Base-by-base conservation (phyloP, 352 stramenopile genomes). In the Globisporangium takayamanum region DNA sequence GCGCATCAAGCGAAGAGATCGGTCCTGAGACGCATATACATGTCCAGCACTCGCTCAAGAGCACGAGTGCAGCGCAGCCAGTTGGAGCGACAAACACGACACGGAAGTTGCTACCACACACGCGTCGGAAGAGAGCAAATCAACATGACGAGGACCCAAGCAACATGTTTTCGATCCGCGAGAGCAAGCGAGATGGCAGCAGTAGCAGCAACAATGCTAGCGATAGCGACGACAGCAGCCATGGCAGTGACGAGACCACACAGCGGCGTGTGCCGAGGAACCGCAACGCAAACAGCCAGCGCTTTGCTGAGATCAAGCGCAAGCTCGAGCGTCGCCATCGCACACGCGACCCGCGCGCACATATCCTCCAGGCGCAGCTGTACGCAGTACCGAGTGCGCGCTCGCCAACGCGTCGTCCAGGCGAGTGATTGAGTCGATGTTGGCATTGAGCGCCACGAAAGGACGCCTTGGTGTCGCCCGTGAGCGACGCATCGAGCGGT, bases 291-390 rank as follows among this genome's bases (percentile, higher is more conserved):
- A 83, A 83, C 58, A 67, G 69, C 18, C 42, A 69, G 50, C 72
- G 72, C 6, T 80, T 83, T 16, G 67, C 67, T 2, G 59, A 69
- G 44, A 68, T 80, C 26, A 83, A 72, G 44, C 69, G 64, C 5
- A 59, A 74, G 30, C 60, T 83, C 15, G 67, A 78, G 11, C 44
- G 41, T n/a, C 41, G 42, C 57, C 26, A 70, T 5, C 42, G 53
- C 2, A 39, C 73, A 2, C 69, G 74, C 14, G 79, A 73, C 0
- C 79, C 76, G 22, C 64, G 70, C 10, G 45, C 83, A 1, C 74
- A 80, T 47, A 78, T 87, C 22, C 60, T 85, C 41, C 68, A 81
- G n/a, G 68, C 78, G 25, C 66, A 78, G 33, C 62, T 57, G 18
- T 63, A 63, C 22, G 57, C 53, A 30, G 10, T 30, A 18, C 14